Base-by-base conservation (phyloP, 2,329 filamentous ascomycete genomes). In the Zalaria obscura region DNA sequence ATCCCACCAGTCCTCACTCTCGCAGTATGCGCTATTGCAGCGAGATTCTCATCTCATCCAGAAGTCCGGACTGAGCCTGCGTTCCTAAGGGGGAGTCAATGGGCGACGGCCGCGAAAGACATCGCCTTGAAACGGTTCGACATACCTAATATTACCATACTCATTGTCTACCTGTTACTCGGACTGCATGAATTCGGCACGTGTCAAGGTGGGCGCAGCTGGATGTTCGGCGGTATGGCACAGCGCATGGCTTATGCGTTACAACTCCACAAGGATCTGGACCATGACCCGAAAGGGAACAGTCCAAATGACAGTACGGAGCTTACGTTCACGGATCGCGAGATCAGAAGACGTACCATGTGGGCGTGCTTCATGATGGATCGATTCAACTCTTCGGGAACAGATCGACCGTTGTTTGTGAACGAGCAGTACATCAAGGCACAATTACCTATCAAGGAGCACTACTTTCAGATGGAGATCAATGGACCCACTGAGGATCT, bases 311-410 rank as follows among this genome's bases (percentile, higher is more conserved):
- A 48, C 6, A 49, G 48, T 37, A 48, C 45, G 25, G 53, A 55
- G n/a, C 54, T 59, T 35, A 94, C 86, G 56, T 91, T 91, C 51
- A 86, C 88, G 10, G 91, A 96, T 58, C 80, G 86, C 27, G 91
- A 98, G 59, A 95, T 96, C 41, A 75, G 91, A 45, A 71, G 91
- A 50, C 76, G 91, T 43, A 91, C 87, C 2, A 96, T 98, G 89
- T 98, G 91, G 91, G 84, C 88, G 8, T 96, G 89, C 57, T 94
- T 94, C 55, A 62, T 95, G 43, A 95, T 96, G 88, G 91, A 98
- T 58, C 78, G 89, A 0, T 95, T 95, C 67, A 95, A 93, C 61
- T 95, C 89, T 0, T 95, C 88, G 1, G 89, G 91, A 2, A 93
- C 86, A 2, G 88, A 95, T 53, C 75, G 89, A 32, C 91, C 91